phyloP scores from a whole-genome alignment of 2,329 filamentous ascomycete genomes.

The Zymoseptoria pseudotritici region DNA sequence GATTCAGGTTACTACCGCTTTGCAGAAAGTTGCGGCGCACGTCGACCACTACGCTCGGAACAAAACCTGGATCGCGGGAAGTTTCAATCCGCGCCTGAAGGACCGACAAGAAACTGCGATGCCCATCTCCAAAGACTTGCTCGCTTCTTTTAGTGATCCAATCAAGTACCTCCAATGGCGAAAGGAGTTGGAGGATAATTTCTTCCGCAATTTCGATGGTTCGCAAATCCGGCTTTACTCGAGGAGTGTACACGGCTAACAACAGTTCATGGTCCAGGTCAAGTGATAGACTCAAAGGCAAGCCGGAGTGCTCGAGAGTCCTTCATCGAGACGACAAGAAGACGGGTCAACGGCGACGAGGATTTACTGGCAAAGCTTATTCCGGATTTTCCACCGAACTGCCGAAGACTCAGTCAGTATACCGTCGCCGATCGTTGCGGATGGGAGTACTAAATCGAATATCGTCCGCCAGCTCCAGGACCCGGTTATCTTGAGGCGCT shows the following conservation, averaged over 20 bases:
- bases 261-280: slow-evolving; percentile 1
- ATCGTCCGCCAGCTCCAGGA: slow-evolving; percentile 32
- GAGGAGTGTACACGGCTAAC: neutral
- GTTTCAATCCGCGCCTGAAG: slow-evolving; percentile 48
- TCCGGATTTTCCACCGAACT: slow-evolving; percentile 10
- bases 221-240: neutral
- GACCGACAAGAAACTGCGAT: slow-evolving; percentile 50
- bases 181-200: slow-evolving; percentile 44
- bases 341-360: slow-evolving; percentile 28
- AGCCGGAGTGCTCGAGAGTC: slow-evolving; percentile 28
- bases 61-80: slow-evolving; percentile 58
- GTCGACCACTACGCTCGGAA: slow-evolving; percentile 60
- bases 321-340: slow-evolving; percentile 36
- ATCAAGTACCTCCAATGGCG: slow-evolving; percentile 48
- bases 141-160: slow-evolving; percentile 53
- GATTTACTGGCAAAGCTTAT: slow-evolving; percentile 31
- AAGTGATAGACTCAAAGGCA: slow-evolving; percentile 33
- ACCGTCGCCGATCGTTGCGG: neutral
- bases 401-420: slow-evolving; percentile 24
- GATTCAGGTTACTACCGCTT: slow-evolving; percentile 38
- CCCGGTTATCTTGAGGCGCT: slow-evolving; percentile 48
- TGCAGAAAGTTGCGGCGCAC: slow-evolving; percentile 40
- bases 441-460: neutral
- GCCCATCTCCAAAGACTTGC: slow-evolving; percentile 46
- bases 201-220: slow-evolving; percentile 47